Evolutionary conservation across 148 eudicot species (phyloP).

Genomic region (Heliamphora exappendiculata): DNA sequence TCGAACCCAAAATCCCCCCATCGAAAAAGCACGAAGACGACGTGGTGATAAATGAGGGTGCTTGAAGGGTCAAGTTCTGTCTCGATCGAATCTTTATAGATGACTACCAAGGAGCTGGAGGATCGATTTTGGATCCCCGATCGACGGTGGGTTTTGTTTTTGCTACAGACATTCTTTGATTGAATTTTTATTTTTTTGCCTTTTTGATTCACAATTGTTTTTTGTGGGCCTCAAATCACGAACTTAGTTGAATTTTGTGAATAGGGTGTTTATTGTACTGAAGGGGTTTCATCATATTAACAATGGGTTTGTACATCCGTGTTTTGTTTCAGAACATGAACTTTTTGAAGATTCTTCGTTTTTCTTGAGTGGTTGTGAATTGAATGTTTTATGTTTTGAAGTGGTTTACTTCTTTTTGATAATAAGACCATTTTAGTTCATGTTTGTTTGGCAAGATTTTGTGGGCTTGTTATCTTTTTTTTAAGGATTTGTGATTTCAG

Average conservation of each 20-base stretch:
- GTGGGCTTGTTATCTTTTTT: neutral
- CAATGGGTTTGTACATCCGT: too few species aligned
- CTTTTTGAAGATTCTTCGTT: neutral
- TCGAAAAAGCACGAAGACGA: neutral
- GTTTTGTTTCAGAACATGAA: neutral
- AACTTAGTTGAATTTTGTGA: too few species aligned
- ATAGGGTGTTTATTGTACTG: too few species aligned
- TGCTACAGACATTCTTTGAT: too few species aligned
- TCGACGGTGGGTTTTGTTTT: conserved; percentile 18
- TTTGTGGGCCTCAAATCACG: too few species aligned
- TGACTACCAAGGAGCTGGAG: conserved; percentile 29
- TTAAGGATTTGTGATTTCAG: conserved; percentile 25
- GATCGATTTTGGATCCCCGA: conserved; percentile 34
- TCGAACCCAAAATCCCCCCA: neutral
- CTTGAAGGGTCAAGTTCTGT: conserved; percentile 19
- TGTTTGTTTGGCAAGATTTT: neutral
- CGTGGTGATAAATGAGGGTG: neutral
- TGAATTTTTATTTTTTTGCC: too few species aligned
- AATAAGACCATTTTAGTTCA: neutral
- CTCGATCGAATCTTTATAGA: conserved; percentile 42
- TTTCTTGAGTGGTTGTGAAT: neutral
- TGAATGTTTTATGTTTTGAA: conserved; percentile 8
- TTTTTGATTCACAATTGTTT: too few species aligned
- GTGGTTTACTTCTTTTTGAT: neutral
- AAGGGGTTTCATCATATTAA: too few species aligned